Base-by-base conservation (phyloP, 148 eudicot genomes). In the Selenicereus undatus region DNA sequence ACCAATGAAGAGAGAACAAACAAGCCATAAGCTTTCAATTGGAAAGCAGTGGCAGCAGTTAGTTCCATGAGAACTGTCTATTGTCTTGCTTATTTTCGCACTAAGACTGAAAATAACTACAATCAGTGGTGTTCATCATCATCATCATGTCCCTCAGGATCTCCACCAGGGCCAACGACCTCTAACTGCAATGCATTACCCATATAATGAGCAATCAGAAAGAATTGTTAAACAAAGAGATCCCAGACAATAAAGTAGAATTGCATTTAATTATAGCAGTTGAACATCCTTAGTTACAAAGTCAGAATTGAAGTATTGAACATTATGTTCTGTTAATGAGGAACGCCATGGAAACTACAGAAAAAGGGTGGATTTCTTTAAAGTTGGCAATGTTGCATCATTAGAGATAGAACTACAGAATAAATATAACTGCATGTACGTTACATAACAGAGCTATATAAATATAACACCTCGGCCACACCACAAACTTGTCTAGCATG, bases 101-200 rank as follows among this genome's bases (percentile, higher is more conserved):
- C 80, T 79, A 81, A 85, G 76, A 71, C 24, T 64, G 83, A 64
- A 78, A 66, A 24, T 2, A 84, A 45, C 78, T 76, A 76, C 78
- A 80, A 87, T 88, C 86, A 91, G 76, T 92, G 92, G 68, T 86
- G 89, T 20, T 88, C 90, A 1, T 81, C 89, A 6, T 82, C 89
- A 6, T 82, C 89, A 74, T 82, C 90, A 81, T 92, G 93, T 62
- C 95, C 95, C 77, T 93, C 92, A 27, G 95, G 94, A 79, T 90
- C 90, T 85, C 95, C 96, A 73, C 98, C 95, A 24, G 93, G 90
- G 82, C 98, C 98, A 66, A 91, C 98, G 78, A 93, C 94, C 86
- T 93, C 92, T 89, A 93, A 83, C 98, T 92, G 91, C 81, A 74
- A 80, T 82, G 43, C 5, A 27, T 45, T 0, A 56, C 60, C 20